Percentiles rank a stretch among this genome's conserved stretches.
Evolutionary conservation across 164 flowering plant species (phyloP).

Genomic region (Aristolochia fimbriata): DNA sequence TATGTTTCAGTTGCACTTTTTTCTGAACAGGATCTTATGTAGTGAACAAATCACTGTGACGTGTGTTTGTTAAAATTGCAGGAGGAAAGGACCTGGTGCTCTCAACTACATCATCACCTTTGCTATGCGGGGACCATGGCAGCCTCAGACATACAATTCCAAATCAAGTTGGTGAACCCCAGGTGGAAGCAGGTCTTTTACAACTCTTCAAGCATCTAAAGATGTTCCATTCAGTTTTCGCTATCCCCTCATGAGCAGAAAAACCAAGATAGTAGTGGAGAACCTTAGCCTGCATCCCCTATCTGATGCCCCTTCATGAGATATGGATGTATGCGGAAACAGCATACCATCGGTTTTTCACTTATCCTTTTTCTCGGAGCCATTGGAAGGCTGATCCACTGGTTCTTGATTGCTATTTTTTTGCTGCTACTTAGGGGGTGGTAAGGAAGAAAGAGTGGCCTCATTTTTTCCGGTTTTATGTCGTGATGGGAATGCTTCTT

Average conservation of each 20-base stretch:
- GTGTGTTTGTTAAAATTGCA: background rate
- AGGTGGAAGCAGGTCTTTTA: background rate
- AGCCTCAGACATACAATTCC: slow-evolving; percentile 29
- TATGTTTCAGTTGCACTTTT: no score
- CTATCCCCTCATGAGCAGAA: slow-evolving; percentile 64
- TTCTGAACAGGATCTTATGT: no score
- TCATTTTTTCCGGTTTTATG: slow-evolving; percentile 86
- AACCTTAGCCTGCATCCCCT: slow-evolving; percentile 70
- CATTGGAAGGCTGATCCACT: slow-evolving; percentile 51
- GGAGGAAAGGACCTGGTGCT: slow-evolving; percentile 10
- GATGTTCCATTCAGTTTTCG: slow-evolving; percentile 53
- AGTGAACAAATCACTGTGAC: no score
- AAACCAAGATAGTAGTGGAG: slow-evolving; percentile 96
- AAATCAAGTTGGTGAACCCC: slow-evolving; percentile 15
- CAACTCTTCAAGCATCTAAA: slow-evolving; percentile 50
- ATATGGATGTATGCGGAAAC: slow-evolving; percentile 93
- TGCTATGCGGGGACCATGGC: slow-evolving; percentile 32
- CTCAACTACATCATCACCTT: slow-evolving; percentile 28
- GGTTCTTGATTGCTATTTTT: slow-evolving; percentile 78
- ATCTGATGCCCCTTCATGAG: slow-evolving; percentile 79
- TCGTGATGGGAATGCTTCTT: slow-evolving; percentile 76
- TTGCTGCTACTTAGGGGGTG: slow-evolving; percentile 60
- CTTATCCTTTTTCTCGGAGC: slow-evolving; percentile 61
- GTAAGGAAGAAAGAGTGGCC: slow-evolving; percentile 92
- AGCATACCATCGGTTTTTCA: slow-evolving; percentile 51